These are phyloP conservation scores for Lasiosphaeriaceae sp. DNA, from an alignment of 495 filamentous ascomycete genomes.

Conservation along the genomic window DNA sequence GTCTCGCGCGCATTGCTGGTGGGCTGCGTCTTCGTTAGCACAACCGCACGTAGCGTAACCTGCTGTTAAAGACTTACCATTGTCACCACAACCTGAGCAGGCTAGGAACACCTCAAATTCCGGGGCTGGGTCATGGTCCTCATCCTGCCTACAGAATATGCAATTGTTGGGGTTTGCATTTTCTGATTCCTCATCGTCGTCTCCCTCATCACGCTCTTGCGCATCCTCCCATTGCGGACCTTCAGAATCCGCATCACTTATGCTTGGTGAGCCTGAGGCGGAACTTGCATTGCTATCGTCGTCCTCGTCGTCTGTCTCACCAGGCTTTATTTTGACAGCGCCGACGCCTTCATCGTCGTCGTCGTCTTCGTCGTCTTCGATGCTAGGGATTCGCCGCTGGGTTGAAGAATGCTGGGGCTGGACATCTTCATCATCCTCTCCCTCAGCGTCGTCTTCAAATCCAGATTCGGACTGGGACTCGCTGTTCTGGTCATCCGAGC, in stretches of 20 bases:
- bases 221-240: slow-evolving; percentile 57
- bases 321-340: slow-evolving; percentile 66
- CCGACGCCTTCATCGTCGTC: slow-evolving; percentile 64
- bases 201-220: slow-evolving; percentile 64
- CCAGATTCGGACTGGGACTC: slow-evolving; percentile 43
- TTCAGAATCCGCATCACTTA: slow-evolving; percentile 38
- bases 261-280: slow-evolving; percentile 17
- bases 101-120: slow-evolving; percentile 84
- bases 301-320: slow-evolving; percentile 45
- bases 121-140: slow-evolving; percentile 79
- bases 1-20: slow-evolving; percentile 88
- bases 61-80: slow-evolving; percentile 59
- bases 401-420: neutral
- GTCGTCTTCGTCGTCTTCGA: slow-evolving; percentile 43
- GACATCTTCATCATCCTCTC: slow-evolving; percentile 30
- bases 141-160: slow-evolving; percentile 73
- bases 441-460: slow-evolving; percentile 41
- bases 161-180: slow-evolving; percentile 65
- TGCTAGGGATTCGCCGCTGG: slow-evolving; percentile 36
- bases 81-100: slow-evolving; percentile 78
- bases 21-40: slow-evolving; percentile 60
- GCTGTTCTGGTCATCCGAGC: slow-evolving; percentile 21
- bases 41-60: slow-evolving; percentile 14
- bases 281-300: slow-evolving; percentile 19
- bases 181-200: slow-evolving; percentile 58